Conservation (phyloP, 2,329 filamentous ascomycete species). For the Penicillium sp. region DNA sequence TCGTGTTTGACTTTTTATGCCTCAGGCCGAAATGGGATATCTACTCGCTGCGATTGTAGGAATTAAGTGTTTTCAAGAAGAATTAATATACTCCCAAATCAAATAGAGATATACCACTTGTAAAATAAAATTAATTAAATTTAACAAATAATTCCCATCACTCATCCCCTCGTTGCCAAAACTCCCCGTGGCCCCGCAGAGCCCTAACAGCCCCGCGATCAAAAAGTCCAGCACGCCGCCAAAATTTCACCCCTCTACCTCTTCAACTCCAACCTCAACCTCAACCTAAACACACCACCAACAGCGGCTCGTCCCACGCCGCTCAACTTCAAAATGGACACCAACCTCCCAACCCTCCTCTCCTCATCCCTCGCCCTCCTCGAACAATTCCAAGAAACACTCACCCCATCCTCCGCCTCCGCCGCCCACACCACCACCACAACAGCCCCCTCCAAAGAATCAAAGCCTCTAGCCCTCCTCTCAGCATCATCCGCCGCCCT, state of each 20-base stretch:
- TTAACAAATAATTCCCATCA: too few relatives aligned
- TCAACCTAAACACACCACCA: conserved; percentile 1
- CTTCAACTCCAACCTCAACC: conserved; percentile 2
- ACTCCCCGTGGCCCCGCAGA: conserved; percentile 20
- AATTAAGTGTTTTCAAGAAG: too few relatives aligned
- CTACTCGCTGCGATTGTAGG: too few relatives aligned
- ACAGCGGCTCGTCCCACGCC: not conserved
- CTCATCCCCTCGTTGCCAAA: too few relatives aligned
- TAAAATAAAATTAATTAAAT: too few relatives aligned
- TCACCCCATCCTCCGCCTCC: conserved; percentile 31
- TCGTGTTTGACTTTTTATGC: conserved; percentile 16
- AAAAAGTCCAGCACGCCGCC: too few relatives aligned
- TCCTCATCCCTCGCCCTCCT: conserved; percentile 42
- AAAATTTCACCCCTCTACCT: conserved; percentile 22
- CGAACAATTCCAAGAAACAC: conserved; percentile 43
- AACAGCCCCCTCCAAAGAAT: conserved; percentile 31
- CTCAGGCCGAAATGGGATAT: conserved; percentile 7
- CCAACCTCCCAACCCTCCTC: conserved; percentile 37
- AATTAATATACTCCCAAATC: too few relatives aligned
- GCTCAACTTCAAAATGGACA: conserved; percentile 30
- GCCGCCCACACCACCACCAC: not conserved
- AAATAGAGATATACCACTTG: too few relatives aligned
- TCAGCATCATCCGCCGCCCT: conserved; percentile 74
- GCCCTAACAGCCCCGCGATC: conserved; percentile 39
- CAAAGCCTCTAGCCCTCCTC: conserved; percentile 64